Evolutionary conservation across 257 asterid genomes (phyloP), one percentile per base, ranked within the genome.

Genomic region (Craterostigma plantagineum): DNA sequence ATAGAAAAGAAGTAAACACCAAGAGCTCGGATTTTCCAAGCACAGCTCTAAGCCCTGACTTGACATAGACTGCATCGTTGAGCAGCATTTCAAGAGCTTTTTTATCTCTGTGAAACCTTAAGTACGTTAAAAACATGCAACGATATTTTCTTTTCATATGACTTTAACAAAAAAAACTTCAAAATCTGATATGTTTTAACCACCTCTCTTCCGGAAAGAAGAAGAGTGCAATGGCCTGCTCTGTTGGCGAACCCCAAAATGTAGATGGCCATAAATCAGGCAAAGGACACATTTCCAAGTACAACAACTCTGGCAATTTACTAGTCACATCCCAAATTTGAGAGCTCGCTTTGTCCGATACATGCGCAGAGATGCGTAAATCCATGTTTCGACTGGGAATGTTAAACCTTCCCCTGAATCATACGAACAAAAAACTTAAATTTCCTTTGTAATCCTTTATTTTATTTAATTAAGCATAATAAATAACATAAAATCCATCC

Each of bases 1-100:
- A 59, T 49, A 60, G 69, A 43, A 49, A 35, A 33, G 83, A 73
- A 59, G 72, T 63, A 58, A 73, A 73, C 49, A 73, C 51, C 45
- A 73, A 53, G 53, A 73, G 72, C 46, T 73, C 75, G 7, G 70
- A 58, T 27, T 58, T 54, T 3, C 63, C 69, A 46, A 66, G 47
- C 46, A 46, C 46, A 38, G 73, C 62, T 63, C 43, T 69, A 35
- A 73, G 64, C 14, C 72, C 75, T 60, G 50, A 33, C 37, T 69
- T 72, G 3, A 54, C 17, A 43, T 42, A 45, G 44, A 39, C 53
- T 40, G 68, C 68, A 46, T 69, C 58, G 11, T 14, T 49, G 45
- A 69, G 46, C 51, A 73, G 56, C 48, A 63, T 63, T 47, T 63
- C 63, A 38, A 73, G 61, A 61, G 54, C 53, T 38, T 55, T 63